Base-by-base conservation (phyloP, 2,329 filamentous ascomycete genomes). In the Sporothrix mexicana region DNA sequence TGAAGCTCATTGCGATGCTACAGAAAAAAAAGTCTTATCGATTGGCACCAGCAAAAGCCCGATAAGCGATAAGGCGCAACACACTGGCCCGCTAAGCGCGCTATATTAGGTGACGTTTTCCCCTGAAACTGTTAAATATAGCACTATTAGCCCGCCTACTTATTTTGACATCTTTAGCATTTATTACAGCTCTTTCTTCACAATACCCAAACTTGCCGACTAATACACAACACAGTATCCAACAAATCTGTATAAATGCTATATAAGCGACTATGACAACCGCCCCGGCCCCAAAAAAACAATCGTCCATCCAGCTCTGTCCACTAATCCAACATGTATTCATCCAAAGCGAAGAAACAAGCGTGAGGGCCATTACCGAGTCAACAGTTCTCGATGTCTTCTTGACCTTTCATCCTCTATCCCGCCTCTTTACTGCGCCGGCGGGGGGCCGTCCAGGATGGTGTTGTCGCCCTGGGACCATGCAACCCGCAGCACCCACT, bases 1-100 rank as follows among this genome's bases (percentile, higher is more conserved):
- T 51, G 45, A 55, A 55, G 41, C 30, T 30, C 41, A 25, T 23
- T 41, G 61, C 61, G 36, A 6, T 70, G 47, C 25, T n/a, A 9
- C 25, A 13, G 25, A 17, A 55, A 69, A 69, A 69, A 69, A 69
- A 25, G 15, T 49, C 23, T 67, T 67, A 51, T 51, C 45, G 45
- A 67, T 66, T 66, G 41, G 30, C 41, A 45, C 5, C n/a, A 36
- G 30, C 30, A 36, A 20, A n/a, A 10, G 20, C 5, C 20, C 45
- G 64, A 67, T 67, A 67, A 67, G 64, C 45, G 64, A 67, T 51
- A 67, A 61, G 57, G 36, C 2, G 3, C 55, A 55, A 66, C 20
- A n/a, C n/a, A n/a, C 12, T 10, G 43, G 20, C 8, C 12, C 61
- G 20, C 41, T 66, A 66, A 45, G 25, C 13, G 30, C 57, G 57